A percentile compares a stretch with the other conserved stretches of the same genome.
Conservation (phyloP, 2,329 filamentous ascomycete genomes). For the Colletotrichum musicola region DNA sequence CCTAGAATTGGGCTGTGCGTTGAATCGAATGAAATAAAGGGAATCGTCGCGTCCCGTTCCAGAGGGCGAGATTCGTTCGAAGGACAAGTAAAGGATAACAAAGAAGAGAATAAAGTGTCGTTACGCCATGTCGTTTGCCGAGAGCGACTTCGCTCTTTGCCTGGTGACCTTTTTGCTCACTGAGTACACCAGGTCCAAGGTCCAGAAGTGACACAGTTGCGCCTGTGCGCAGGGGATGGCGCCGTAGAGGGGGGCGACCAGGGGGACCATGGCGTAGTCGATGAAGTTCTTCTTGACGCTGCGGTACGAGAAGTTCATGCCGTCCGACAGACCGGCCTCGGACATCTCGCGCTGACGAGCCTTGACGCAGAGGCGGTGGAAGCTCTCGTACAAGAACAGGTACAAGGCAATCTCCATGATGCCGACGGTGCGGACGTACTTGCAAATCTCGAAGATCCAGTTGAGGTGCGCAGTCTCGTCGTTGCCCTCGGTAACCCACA, state of each 20-base stretch:
- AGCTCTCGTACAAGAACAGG: conserved; percentile 76
- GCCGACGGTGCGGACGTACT: conserved; percentile 69
- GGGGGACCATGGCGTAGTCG: conserved; percentile 75
- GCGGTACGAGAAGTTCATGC: conserved; percentile 74
- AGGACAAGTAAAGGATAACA: conserved; percentile 22
- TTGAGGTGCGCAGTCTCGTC: conserved; percentile 65
- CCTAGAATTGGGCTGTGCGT: conserved; percentile 41
- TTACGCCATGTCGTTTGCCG: conserved; percentile 60
- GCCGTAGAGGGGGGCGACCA: conserved; percentile 77
- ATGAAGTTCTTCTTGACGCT: conserved; percentile 66
- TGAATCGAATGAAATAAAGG: conserved; percentile 43
- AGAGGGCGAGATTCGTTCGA: conserved; percentile 15
- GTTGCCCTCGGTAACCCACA: conserved; percentile 63
- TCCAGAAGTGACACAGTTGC: conserved; percentile 78
- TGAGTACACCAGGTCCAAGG: conserved; percentile 75
- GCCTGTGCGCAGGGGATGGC: conserved; percentile 77
- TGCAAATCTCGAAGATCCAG: conserved; percentile 72
- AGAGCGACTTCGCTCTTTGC: conserved; percentile 60
- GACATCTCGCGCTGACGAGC: conserved; percentile 75
- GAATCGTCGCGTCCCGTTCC: conserved; percentile 9
- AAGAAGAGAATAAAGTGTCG: conserved; percentile 42
- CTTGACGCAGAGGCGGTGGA: conserved; percentile 72
- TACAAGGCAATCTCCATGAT: conserved; percentile 74
- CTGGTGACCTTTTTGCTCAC: conserved; percentile 78
- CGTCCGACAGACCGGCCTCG: conserved; percentile 72